Base-by-base conservation (phyloP, 2,329 filamentous ascomycete genomes). In the Fusarium duplospermum region DNA sequence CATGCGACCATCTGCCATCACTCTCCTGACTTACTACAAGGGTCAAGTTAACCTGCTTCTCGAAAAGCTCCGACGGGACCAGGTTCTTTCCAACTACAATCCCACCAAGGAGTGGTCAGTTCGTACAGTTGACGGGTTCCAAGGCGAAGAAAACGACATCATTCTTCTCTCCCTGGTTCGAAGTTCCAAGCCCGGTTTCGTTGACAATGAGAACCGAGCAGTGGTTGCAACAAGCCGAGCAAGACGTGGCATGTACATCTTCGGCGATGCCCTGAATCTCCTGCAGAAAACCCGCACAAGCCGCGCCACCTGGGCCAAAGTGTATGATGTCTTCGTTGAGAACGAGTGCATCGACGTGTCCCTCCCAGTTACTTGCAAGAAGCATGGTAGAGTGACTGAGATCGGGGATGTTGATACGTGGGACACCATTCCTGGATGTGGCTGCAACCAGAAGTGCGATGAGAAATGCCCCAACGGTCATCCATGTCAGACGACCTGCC, bases 71-170 rank as follows among this genome's bases (percentile, higher is more conserved):
- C 81, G 82, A 13, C 73, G 77, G 20, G 79, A 83, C 42, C 47
- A 76, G 38, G 52, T 78, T 62, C 62, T 83, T 42, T 40, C 35
- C 11, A 56, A 65, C 45, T 71, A 78, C 22, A 78, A 80, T 8
- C 81, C 79, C 3, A 42, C 60, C 62, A 71, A 52, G 78, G 88
- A 74, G 40, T 82, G 77, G 78, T 92, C 92, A 3, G 92, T 97
- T 1, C 89, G 90, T 36, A 98, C 95, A 0, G 93, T 98, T 0
- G 95, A 98, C 78, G 94, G 93, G 0, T 98, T 96, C 78, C 95
- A 98, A 80, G 95, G 95, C 14, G 94, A 98, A 77, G 94, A 98
- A 80, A 98, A 97, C 71, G 93, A 95, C 27, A 86, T 98, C 10
- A 87, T 98, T 11, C 80, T 98, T 2, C 84, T 98, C 0, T 97